These are phyloP conservation scores for Ammopiptanthus mongolicus DNA, from an alignment of 306 rosid genomes.

Conservation along the genomic window DNA sequence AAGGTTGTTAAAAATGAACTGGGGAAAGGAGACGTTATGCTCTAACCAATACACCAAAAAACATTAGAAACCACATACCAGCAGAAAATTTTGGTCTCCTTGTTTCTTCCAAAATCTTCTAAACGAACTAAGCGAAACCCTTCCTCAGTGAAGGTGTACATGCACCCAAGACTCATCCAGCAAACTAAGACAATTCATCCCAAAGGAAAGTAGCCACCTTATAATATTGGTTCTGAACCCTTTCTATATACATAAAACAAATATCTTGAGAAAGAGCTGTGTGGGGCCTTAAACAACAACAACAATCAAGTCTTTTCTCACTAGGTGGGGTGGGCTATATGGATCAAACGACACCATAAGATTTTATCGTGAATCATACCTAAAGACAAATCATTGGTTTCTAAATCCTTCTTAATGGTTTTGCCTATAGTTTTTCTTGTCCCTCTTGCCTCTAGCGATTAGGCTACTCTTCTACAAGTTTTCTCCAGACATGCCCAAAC, in stretches of 20 bases:
- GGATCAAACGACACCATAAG: no score
- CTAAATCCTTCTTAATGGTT: no score
- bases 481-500: no score
- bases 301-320: no score
- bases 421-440: no score
- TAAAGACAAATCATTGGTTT: no score
- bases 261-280: constrained; percentile 1
- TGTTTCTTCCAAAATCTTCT: no score
- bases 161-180: not conserved
- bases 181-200: not conserved
- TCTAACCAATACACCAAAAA: not conserved
- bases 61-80: not conserved
- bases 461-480: no score
- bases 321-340: no score
- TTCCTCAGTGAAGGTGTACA: constrained; percentile 8
- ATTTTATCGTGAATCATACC: no score
- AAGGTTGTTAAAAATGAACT: not conserved
- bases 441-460: no score
- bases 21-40: not conserved
- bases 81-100: not conserved
- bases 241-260: not conserved
- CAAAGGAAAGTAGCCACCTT: not conserved
- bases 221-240: not conserved
- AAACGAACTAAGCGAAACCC: not conserved
- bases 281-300: not conserved